Conservation (phyloP, 768 basidiomycete genomes). For the Pleurotus giganteus region DNA sequence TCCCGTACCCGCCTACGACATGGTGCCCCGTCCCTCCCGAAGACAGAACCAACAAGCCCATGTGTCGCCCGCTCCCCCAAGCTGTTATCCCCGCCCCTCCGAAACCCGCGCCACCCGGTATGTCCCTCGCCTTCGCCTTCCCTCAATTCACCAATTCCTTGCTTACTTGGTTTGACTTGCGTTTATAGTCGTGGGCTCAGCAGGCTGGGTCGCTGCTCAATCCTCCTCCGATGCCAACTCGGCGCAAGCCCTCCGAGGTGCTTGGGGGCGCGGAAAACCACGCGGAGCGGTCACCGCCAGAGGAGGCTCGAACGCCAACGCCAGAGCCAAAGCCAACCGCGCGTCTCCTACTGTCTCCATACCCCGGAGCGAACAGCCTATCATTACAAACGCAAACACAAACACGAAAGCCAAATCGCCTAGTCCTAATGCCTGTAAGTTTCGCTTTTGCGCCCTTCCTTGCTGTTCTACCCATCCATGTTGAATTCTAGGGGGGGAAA, state of each 20-base stretch:
- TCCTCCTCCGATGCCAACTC: conserved; percentile 11
- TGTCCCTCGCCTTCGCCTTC: background rate
- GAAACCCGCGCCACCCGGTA: conserved; percentile 23
- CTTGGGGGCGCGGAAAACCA: conserved; percentile 17
- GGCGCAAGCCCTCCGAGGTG: conserved; percentile 13
- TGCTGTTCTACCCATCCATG: background rate
- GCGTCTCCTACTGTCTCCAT: background rate
- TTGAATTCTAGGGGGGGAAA: background rate
- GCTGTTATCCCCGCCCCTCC: conserved; percentile 30
- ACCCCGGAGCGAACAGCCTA: conserved; percentile 2
- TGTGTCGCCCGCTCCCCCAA: conserved; percentile 44
- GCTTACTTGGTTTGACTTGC: background rate
- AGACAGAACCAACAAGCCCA: conserved; percentile 39
- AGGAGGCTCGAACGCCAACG: too few relatives aligned
- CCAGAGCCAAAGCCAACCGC: background rate
- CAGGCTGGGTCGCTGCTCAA: conserved; percentile 29
- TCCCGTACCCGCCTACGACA: conserved; percentile 38
- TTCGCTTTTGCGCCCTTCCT: background rate
- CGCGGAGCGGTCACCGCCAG: too few relatives aligned
- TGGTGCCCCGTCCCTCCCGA: conserved; percentile 41
- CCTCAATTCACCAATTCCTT: background rate
- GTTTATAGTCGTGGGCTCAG: conserved; percentile 36
- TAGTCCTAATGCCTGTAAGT: conserved; percentile 10
- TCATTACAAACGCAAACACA: conserved; percentile 4
- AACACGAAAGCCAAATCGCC: background rate